A percentile compares a stretch with the other conserved stretches of the same genome.
These are phyloP conservation scores for Poronia punctata DNA, from an alignment of 495 filamentous ascomycete species.

Conservation along the genomic window DNA sequence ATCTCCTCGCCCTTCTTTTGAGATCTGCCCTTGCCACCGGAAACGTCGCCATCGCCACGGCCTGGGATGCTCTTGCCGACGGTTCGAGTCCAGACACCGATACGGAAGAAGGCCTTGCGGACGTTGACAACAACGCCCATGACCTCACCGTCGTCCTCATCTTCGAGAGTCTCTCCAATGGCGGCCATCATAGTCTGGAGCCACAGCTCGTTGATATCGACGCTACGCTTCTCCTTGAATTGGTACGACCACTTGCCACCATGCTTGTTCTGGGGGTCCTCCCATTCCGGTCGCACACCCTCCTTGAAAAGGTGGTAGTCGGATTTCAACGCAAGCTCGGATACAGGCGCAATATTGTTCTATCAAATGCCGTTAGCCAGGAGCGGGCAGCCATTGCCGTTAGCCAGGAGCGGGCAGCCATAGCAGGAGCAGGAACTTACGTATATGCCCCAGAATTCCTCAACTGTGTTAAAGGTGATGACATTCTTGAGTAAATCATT, in stretches of 20 bases:
- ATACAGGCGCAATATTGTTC: constrained; percentile 98
- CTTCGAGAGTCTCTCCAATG: constrained; percentile 96
- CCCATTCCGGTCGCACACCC: constrained; percentile 95
- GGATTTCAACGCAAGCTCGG: constrained; percentile 91
- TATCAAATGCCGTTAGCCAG: constrained; percentile 29
- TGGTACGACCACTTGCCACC: constrained; percentile 97
- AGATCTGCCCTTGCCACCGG: constrained; percentile 61
- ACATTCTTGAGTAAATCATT: constrained; percentile 96
- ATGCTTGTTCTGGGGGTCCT: constrained; percentile 96
- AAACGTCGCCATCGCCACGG: constrained; percentile 62
- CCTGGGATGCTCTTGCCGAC: constrained; percentile 74
- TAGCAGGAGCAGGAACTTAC: constrained; percentile 48
- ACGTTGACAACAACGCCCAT: constrained; percentile 99
- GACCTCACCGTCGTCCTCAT: constrained; percentile 89
- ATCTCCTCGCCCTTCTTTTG: constrained; percentile 76
- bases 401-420: constrained; percentile 11
- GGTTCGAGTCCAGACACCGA: constrained; percentile 87
- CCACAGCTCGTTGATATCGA: constrained; percentile 94
- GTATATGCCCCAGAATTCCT: constrained; percentile 99
- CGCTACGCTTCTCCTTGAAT: constrained; percentile 87
- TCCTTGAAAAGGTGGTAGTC: constrained; percentile 99
- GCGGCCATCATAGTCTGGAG: constrained; percentile 92
- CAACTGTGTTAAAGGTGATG: constrained; percentile 94
- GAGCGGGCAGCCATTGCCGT: not conserved
- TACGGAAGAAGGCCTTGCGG: constrained; percentile 93